A percentile compares a stretch with the other conserved stretches of the same genome.
Evolutionary conservation across 1,139 yeast species (phyloP).

Genomic region (Suhomyces kunorum): DNA sequence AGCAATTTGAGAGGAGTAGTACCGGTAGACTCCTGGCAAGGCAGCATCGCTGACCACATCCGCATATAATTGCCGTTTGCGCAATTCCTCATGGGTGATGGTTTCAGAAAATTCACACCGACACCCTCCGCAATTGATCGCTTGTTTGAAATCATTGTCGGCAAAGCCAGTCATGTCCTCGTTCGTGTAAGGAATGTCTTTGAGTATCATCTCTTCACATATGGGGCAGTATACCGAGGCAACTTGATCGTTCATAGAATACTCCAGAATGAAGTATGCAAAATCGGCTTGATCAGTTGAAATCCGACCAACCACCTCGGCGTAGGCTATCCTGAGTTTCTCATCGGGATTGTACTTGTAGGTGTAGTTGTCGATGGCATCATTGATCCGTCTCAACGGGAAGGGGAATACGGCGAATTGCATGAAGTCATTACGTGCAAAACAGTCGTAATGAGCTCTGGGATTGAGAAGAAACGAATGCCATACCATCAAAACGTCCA

Average conservation of each 20-base stretch:
- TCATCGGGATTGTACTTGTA: constrained; percentile 22
- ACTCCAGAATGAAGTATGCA: constrained; percentile 2
- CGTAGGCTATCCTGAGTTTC: constrained; percentile 7
- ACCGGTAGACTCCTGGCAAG: constrained; percentile 18
- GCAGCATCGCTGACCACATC: constrained; percentile 17
- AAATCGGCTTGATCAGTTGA: constrained; percentile 5
- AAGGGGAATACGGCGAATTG: constrained; percentile 27
- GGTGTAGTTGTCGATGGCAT: constrained; percentile 24
- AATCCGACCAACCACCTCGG: constrained; percentile 8
- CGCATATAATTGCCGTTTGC: constrained; percentile 25
- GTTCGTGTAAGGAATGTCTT: constrained; percentile 19
- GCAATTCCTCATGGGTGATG: constrained; percentile 23
- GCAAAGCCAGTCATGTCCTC: constrained; percentile 24
- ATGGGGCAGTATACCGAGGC: constrained; percentile 22
- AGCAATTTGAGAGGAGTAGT: constrained; percentile 15
- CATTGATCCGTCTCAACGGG: constrained; percentile 26
- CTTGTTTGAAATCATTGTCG: constrained; percentile 20
- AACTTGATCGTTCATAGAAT: constrained; percentile 10
- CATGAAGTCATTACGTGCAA: constrained; percentile 25
- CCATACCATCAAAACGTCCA: constrained; percentile 45
- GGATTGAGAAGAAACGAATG: constrained; percentile 37
- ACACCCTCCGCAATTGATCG: constrained; percentile 8
- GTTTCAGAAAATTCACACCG: constrained; percentile 5
- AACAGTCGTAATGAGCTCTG: constrained; percentile 29
- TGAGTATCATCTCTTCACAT: constrained; percentile 17